Base-by-base conservation (phyloP, 163 green algal species). In the Prototheca wickerhamii region DNA sequence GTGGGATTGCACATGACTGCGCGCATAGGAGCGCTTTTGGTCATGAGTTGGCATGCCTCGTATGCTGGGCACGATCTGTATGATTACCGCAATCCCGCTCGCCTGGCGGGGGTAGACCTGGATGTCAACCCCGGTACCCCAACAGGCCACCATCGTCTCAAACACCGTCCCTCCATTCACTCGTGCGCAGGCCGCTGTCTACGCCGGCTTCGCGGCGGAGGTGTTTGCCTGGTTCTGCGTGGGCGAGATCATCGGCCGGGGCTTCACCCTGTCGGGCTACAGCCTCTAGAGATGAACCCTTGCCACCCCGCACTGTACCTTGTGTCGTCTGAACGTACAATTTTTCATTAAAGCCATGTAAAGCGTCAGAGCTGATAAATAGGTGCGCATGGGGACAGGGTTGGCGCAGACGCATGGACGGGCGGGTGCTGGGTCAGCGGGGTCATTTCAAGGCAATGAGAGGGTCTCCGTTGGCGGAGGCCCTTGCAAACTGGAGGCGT, bases 161-260 rank as follows among this genome's bases (percentile, higher is more conserved):
- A 25, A n/a, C 17, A 20, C 23, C 17, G 23, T 37, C 44, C 31
- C 8, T n/a, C 37, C 18, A 40, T 65, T 26, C 40, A 26, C n/a
- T n/a, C 23, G 26, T 59, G 28, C 35, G 49, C 70, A 84, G 77
- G 57, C 84, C 26, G 85, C 70, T 2, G 76, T 64, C 17, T 85
- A 80, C 25, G 58, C 60, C 1, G 56, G 82, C 2, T 93, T 93
- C 70, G 76, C 35, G 15, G 79, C 60, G 8, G 86, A 93, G 68
- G n/a, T 87, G 21, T 90, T 81, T 67, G 84, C 84, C 20, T 91
- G 84, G 84, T 90, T 89, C 68, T 82, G 73, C 64, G 80, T 93
- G 3, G 86, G 86, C 5, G 86, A 93, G 70, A 88, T 90, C 62
- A 32, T 90, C 43, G 86, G 86, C 7, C 75, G 78, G 10, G 78